phyloP scores from a whole-genome alignment of 2,329 filamentous ascomycete species.

The Aspergillus sp. region DNA sequence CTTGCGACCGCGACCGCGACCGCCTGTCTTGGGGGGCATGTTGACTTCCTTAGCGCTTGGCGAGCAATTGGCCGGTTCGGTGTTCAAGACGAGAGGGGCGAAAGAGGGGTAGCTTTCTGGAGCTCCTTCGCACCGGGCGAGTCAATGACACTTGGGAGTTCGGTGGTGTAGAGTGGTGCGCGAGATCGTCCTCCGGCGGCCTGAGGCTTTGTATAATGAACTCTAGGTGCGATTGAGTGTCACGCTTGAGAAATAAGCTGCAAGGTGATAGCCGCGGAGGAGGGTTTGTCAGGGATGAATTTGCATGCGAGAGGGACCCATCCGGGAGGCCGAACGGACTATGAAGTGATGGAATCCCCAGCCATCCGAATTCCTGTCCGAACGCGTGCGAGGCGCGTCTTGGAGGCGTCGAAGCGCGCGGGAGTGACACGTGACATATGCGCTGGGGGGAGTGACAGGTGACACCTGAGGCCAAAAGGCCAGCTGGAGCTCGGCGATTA shows the following conservation, averaged over 20 bases:
- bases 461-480: conserved; percentile 23
- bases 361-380: conserved; percentile 16
- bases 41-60: conserved; percentile 2
- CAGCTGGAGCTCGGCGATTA: conserved; percentile 23
- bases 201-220: not conserved
- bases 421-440: not conserved
- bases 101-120: not conserved
- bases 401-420: conserved; percentile 13
- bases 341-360: conserved; percentile 10
- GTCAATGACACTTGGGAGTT: not conserved
- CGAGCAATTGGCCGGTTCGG: not conserved
- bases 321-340: not conserved
- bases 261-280: not conserved
- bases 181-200: not conserved
- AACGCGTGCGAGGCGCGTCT: conserved; percentile 25
- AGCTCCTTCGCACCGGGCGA: not conserved
- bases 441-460: not conserved
- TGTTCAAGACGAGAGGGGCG: not conserved
- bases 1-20: conserved; percentile 17
- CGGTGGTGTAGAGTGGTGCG: not conserved
- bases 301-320: not conserved
- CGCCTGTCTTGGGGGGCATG: conserved; percentile 35
- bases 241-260: not conserved
- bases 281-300: not conserved
- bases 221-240: not conserved